Evolutionary conservation across 306 rosid species (phyloP), one percentile per base, ranked within the genome.

Genomic region (Sphenostylis stenocarpa): DNA sequence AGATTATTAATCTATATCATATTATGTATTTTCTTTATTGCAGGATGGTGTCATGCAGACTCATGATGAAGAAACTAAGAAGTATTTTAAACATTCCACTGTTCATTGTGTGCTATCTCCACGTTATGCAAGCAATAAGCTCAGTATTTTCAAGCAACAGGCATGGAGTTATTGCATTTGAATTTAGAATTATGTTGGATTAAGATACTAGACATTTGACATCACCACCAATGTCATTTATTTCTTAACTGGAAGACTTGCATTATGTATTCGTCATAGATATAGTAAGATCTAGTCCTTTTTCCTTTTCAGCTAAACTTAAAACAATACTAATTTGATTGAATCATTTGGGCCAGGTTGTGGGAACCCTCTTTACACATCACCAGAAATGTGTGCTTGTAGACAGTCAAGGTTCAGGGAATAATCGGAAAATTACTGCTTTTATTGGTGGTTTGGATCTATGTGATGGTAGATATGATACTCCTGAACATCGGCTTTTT

Each of bases 41-140:
- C 87, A 91, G 96, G 93, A 91, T 20, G 96, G 96, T 34, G 87
- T 91, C 53, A 91, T 91, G 96, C 90, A 87, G 73, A 91, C 96
- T 57, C 96, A 91, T 33, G 96, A 91, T 66, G 93, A 91, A 76
- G 84, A 91, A 82, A 88, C 96, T 28, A 91, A 84, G 43, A 91
- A 80, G 77, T 91, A 78, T 62, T 91, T 91, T 21, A 85, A 75
- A 71, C 82, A 88, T 76, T 91, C 96, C n/a, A 87, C 90, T 33
- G 96, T 91, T 75, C 91, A 88, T 68, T 91, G 96, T 67, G 85
- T 88, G 8, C 85, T 91, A 82, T 81, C 93, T 66, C 93, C 96
- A 49, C 93, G 96, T 78, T 91, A 91, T 80, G 91, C 96, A 19
- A 91, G 96, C 89, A 91, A 84, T 63, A 91, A 91, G 80, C 96